Evolutionary conservation across 1,139 yeast genomes (phyloP), one percentile per base, ranked within the genome.

Genomic region (Candida anutae): DNA sequence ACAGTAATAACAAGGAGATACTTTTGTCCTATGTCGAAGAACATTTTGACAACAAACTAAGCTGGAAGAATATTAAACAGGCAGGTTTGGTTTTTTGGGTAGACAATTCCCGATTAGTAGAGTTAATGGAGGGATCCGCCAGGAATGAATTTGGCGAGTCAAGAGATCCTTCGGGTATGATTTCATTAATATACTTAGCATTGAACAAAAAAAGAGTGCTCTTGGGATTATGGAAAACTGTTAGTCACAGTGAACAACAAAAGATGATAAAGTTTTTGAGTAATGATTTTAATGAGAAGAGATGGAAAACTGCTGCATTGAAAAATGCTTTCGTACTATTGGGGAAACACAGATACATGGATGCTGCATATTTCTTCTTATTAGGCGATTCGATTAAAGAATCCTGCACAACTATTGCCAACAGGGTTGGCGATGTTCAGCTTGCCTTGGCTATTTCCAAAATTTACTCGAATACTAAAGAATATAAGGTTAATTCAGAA

Each of bases 321-420:
- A 90, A 90, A 46, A 90, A 90, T 55, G 98, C 98, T 0, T 90
- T 74, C 60, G 97, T 87, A 0, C 58, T 90, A 24, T 53, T 90
- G 36, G 87, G 97, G 32, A 84, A 85, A 45, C 98, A 87, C 49
- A 61, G 97, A 24, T 84, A 70, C 45, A 55, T 72, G 46, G 94
- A 88, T 52, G 94, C 97, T 0, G 96, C 97, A 0, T 77, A 81
- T 19, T 88, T 90, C 49, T 90, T 90, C 53, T 55, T 90, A 21
- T 62, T 90, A n/a, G 95, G 82, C 0, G 90, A 69, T 31, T 63
- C 85, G 1, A 55, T 84, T 13, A 70, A 69, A 31, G 98, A 90
- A 51, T 77, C 88, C 31, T 80, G 83, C 23, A 75, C 69, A 46
- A 88, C 85, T 1, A 47, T 90, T 22, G 69, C 81, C 15, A 72